Percentiles rank a stretch among this genome's conserved stretches.
Conservation (phyloP, 73 alveolate species). For the Paramecium caudatum region DNA sequence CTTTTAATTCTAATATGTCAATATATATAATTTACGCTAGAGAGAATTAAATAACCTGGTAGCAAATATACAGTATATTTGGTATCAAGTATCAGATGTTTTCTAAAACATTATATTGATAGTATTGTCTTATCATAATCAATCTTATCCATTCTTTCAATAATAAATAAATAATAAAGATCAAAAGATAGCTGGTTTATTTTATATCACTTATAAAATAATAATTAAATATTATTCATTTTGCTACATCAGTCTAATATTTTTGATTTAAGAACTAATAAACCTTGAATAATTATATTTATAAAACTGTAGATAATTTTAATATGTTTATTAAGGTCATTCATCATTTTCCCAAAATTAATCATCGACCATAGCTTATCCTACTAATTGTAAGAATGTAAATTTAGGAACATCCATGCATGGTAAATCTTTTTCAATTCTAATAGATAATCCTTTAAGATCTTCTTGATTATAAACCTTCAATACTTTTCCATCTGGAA, state of each 20-base stretch:
- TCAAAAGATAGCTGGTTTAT: too few relatives aligned
- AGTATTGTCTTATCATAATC: conserved; percentile 14
- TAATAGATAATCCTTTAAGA: conserved; percentile 46
- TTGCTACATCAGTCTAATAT: too few relatives aligned
- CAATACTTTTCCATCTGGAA: conserved; percentile 46
- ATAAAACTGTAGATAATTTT: too few relatives aligned
- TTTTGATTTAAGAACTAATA: too few relatives aligned
- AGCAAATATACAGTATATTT: conserved; percentile 17
- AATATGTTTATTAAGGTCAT: too few relatives aligned
- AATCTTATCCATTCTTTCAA: neutral
- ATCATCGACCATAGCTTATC: conserved; percentile 46
- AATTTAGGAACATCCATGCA: conserved; percentile 71
- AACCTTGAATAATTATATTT: too few relatives aligned
- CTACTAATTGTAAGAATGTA: conserved; percentile 37
- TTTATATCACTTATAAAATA: too few relatives aligned
- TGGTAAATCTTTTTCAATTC: conserved; percentile 60
- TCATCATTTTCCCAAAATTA: conserved; percentile 22
- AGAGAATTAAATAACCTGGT: neutral
- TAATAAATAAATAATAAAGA: too few relatives aligned
- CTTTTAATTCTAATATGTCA: neutral
- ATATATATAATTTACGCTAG: neutral
- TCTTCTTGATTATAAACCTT: conserved; percentile 39
- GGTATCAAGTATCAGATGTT: conserved; percentile 38
- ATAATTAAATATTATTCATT: too few relatives aligned
- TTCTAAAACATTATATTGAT: neutral